Evolutionary conservation across 2,329 filamentous ascomycete genomes (phyloP).

Genomic region (Exutisphaerella laricina): DNA sequence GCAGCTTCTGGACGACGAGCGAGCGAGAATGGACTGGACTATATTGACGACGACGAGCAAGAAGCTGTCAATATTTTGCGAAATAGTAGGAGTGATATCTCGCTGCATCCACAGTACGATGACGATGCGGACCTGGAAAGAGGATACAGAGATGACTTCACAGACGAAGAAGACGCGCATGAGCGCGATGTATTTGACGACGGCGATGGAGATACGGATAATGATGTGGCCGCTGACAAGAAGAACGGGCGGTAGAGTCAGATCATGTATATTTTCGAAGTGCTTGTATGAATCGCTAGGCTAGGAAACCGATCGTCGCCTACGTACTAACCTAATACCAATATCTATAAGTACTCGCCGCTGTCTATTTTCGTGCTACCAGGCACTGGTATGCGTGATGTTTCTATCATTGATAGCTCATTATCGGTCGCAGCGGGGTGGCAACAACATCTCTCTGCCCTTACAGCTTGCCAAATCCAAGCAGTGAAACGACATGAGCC

Average conservation of each 20-base stretch:
- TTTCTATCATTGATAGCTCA: too few relatives aligned
- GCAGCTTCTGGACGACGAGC: slow-evolving; percentile 23
- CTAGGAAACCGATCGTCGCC: too few relatives aligned
- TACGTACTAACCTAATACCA: too few relatives aligned
- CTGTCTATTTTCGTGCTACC: too few relatives aligned
- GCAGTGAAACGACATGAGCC: too few relatives aligned
- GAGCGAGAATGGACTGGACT: slow-evolving; percentile 32
- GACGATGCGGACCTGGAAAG: slow-evolving; percentile 43
- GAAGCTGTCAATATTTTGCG: slow-evolving; percentile 36
- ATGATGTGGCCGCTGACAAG: slow-evolving; percentile 19
- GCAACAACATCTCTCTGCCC: too few relatives aligned
- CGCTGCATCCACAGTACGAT: slow-evolving; percentile 45
- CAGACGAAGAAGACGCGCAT: slow-evolving; percentile 40
- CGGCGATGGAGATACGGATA: slow-evolving; percentile 38
- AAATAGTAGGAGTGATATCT: slow-evolving; percentile 50
- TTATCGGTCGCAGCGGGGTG: too few relatives aligned
- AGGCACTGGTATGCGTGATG: too few relatives aligned
- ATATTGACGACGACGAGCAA: slow-evolving; percentile 41
- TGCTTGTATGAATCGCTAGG: too few relatives aligned
- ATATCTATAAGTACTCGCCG: too few relatives aligned
- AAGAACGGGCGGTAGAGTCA: background rate
- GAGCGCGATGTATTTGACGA: slow-evolving; percentile 42
- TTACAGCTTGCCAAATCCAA: too few relatives aligned
- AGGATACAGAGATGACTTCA: slow-evolving; percentile 40
- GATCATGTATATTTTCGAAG: background rate